phyloP scores from a whole-genome alignment of 2,329 filamentous ascomycete genomes.

The Colletotrichum euphorbiae region DNA sequence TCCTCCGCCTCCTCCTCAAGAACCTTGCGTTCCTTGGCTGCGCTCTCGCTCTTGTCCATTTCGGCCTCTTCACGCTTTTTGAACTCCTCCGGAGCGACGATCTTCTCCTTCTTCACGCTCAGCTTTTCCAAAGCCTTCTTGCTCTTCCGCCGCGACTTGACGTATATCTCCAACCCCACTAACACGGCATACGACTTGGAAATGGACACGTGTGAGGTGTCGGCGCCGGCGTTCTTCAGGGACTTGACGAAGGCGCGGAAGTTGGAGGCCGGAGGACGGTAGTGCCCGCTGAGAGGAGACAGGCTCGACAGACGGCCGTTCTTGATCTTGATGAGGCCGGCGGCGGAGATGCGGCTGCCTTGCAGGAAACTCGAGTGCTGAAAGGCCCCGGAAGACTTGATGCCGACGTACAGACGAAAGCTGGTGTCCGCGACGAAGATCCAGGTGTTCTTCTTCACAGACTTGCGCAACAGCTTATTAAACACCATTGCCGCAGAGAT shows the following conservation, averaged over 20 bases:
- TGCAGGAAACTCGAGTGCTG: slow-evolving; percentile 93
- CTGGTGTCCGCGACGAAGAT: slow-evolving; percentile 91
- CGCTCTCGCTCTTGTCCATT: slow-evolving; percentile 71
- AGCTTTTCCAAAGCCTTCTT: slow-evolving; percentile 66
- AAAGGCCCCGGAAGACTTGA: slow-evolving; percentile 89
- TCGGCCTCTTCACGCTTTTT: slow-evolving; percentile 67
- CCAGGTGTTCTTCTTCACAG: slow-evolving; percentile 89
- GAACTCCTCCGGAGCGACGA: slow-evolving; percentile 71
- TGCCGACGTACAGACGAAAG: slow-evolving; percentile 87
- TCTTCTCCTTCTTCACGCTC: slow-evolving; percentile 66
- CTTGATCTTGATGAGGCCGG: slow-evolving; percentile 87
- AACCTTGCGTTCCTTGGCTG: slow-evolving; percentile 61
- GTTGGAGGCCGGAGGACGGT: slow-evolving; percentile 84
- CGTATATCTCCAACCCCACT: slow-evolving; percentile 84
- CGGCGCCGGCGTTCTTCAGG: slow-evolving; percentile 78
- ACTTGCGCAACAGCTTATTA: slow-evolving; percentile 81
- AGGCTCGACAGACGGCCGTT: slow-evolving; percentile 80
- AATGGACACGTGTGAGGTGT: slow-evolving; percentile 83
- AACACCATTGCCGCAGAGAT: slow-evolving; percentile 79
- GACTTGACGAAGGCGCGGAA: slow-evolving; percentile 84
- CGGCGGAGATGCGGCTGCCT: slow-evolving; percentile 82
- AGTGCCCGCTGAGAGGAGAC: slow-evolving; percentile 81
- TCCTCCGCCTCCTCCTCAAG: slow-evolving; percentile 53
- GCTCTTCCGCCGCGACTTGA: slow-evolving; percentile 74
- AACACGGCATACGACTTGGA: slow-evolving; percentile 86